These are phyloP conservation scores for Anastatica hierochuntica DNA, from an alignment of 345 rosid genomes.

Conservation along the genomic window DNA sequence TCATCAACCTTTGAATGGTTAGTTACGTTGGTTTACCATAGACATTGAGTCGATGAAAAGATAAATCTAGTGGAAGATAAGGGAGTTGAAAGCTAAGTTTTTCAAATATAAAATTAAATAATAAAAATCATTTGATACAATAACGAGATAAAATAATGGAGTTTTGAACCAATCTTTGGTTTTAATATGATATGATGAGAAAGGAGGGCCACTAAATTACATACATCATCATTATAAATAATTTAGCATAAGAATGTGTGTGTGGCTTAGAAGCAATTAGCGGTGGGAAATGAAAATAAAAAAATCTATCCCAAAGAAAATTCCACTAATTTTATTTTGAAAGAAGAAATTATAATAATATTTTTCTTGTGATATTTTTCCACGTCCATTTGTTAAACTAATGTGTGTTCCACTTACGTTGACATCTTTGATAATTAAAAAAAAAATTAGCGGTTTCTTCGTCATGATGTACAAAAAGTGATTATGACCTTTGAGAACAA, in stretches of 20 bases:
- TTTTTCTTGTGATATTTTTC: slow-evolving; percentile 2
- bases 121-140: no score
- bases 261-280: slow-evolving; percentile 19
- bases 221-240: slow-evolving; percentile 15
- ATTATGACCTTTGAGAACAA: no score
- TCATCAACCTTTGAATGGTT: background rate
- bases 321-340: background rate
- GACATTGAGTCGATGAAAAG: slow-evolving; percentile 2
- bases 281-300: slow-evolving; percentile 7
- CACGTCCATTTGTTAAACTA: slow-evolving; percentile 11
- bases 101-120: background rate
- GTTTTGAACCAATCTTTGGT: slow-evolving; percentile 24
- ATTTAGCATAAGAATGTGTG: background rate
- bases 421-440: no score
- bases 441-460: no score
- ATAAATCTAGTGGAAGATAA: slow-evolving; percentile 20
- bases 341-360: no score
- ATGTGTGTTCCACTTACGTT: slow-evolving; percentile 20
- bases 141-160: background rate
- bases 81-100: slow-evolving; percentile 11
- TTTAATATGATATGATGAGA: slow-evolving; percentile 5
- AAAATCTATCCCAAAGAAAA: background rate
- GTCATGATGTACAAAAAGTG: no score
- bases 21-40: background rate
- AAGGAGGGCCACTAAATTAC: slow-evolving; percentile 10